phyloP scores from a whole-genome alignment of 805 yeast genomes.

The Barnettozyma sp. region DNA sequence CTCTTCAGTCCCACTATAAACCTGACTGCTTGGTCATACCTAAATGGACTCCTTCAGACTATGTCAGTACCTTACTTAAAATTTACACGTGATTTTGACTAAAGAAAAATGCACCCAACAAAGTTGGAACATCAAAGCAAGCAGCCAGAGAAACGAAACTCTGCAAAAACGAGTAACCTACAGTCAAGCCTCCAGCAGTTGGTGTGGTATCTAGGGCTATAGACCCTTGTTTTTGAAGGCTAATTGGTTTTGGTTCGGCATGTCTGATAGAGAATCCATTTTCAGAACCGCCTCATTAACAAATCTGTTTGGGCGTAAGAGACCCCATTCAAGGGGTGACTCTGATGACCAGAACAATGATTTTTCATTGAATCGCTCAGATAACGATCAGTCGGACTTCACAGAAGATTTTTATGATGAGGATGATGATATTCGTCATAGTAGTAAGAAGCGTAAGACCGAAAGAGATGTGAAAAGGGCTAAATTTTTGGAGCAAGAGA shows the following conservation, averaged over 20 bases:
- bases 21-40: no score
- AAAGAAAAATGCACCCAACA: no score
- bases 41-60: no score
- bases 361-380: no score
- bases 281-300: slow-evolving; percentile 9
- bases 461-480: slow-evolving; percentile 22
- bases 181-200: no score
- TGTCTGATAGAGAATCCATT: slow-evolving; percentile 8
- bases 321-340: slow-evolving; percentile 7
- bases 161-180: no score
- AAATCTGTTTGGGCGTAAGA: slow-evolving; percentile 8
- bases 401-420: slow-evolving; percentile 7
- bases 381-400: slow-evolving; percentile 4
- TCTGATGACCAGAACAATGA: slow-evolving; percentile 6
- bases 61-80: no score
- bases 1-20: no score
- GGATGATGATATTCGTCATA: slow-evolving; percentile 6
- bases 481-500: slow-evolving; percentile 40
- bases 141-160: no score
- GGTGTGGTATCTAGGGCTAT: neutral
- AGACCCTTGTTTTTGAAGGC: neutral
- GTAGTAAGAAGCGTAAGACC: slow-evolving; percentile 21
- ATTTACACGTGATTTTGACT: no score
- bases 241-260: no score
- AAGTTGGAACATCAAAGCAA: no score